phyloP scores from a whole-genome alignment of 2,329 filamentous ascomycete genomes.

The Beauveria sp. region DNA sequence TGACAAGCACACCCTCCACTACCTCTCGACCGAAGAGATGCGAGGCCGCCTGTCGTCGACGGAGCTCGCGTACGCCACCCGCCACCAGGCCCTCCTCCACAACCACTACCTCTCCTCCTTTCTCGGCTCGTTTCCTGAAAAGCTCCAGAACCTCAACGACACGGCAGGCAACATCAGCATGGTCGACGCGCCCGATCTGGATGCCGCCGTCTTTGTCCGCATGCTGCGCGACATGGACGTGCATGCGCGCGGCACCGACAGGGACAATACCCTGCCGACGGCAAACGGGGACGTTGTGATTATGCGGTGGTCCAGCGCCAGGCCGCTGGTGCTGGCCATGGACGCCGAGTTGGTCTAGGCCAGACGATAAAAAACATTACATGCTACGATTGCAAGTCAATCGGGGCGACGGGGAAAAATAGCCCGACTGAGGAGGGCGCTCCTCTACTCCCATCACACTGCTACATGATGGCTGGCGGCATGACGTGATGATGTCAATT shows the following conservation, averaged over 20 bases:
- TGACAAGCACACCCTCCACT: constrained; percentile 68
- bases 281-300: constrained; percentile 59
- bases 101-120: constrained; percentile 83
- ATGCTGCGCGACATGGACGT: constrained; percentile 55
- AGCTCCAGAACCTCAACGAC: constrained; percentile 81
- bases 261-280: constrained; percentile 51
- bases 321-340: constrained; percentile 45
- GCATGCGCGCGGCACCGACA: constrained; percentile 54
- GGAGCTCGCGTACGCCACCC: constrained; percentile 74
- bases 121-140: constrained; percentile 68
- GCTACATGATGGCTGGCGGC: neutral
- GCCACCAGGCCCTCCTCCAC: constrained; percentile 78
- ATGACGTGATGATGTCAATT: neutral
- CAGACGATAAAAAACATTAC: neutral
- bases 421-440: neutral
- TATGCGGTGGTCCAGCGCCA: constrained; percentile 68
- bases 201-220: constrained; percentile 77
- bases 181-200: constrained; percentile 79
- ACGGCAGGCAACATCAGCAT: constrained; percentile 83
- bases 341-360: constrained; percentile 51
- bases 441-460: neutral
- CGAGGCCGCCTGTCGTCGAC: constrained; percentile 61
- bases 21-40: constrained; percentile 50
- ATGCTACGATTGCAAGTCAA: neutral
- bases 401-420: neutral